Base-by-base conservation (phyloP, 805 yeast genomes). In the Ascoidea rubescens region DNA sequence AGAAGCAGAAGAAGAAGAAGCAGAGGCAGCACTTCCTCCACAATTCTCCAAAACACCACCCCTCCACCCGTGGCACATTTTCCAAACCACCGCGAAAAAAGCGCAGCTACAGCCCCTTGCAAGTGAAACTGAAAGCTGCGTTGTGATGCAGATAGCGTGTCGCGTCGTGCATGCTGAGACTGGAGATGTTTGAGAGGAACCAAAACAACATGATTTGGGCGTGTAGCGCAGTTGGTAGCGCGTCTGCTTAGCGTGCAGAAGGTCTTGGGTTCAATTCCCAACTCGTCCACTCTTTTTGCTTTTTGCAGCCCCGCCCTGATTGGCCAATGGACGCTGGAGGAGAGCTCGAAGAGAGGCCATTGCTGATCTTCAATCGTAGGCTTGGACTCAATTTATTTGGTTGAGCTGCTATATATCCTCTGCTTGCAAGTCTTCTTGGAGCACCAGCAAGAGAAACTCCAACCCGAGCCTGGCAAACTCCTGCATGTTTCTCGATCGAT, bases 401-500 rank as follows among this genome's bases (percentile, higher is more conserved):
- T 21, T 3, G 28, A 21, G 28, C 28, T 21, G 2, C 28, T 21
- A 21, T 21, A 21, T 21, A 21, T 21, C 28, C 28, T 21, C 28
- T 21, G 28, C 28, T 21, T 21, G 28, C 28, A 21, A 21, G 28
- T 21, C 28, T 21, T 21, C 3, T 3, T 21, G 28, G 28, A 21
- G 28, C 43, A 37, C 74, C 43, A 75, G 71, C 51, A 82, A 65
- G 49, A 86, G 68, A 58, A 79, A 82, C 59, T 74, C 71, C 51
- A 87, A 67, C 0, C 93, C 95, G 32, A 70, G 61, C 50, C 68
- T 69, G 2, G 96, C 96, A 68, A 87, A 88, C 54, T 71, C 67
- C 53, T 78, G 81, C 96, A 87, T 87, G 62, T 88, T 87, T 33
- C 62, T 61, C 0, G 85, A 70, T 54, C 96, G 71, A 50, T 79